These are phyloP conservation scores for Flueggea neowawraea DNA, from an alignment of 441 rosid genomes.

Conservation along the genomic window DNA sequence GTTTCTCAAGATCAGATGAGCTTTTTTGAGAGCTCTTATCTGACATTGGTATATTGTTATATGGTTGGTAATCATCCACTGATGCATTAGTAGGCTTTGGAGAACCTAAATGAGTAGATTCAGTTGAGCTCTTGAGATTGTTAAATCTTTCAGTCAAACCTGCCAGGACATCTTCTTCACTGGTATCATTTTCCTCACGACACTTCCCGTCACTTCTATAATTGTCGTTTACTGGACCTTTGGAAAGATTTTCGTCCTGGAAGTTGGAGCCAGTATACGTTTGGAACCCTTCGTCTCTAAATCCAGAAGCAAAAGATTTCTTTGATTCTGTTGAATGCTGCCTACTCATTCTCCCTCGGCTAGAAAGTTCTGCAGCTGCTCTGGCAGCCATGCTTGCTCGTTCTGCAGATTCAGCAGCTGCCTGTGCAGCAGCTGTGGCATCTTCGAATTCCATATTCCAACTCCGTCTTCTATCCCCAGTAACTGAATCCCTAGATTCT, in stretches of 20 bases:
- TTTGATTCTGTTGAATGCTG: constrained; percentile 46
- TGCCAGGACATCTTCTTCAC: constrained; percentile 25
- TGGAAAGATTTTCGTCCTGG: constrained; percentile 23
- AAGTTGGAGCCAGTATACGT: constrained; percentile 28
- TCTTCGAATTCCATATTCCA: constrained; percentile 87
- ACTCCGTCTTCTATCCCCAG: constrained; percentile 36
- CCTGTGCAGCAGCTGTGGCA: constrained; percentile 92
- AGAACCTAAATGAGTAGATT: constrained; percentile 20
- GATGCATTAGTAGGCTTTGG: constrained; percentile 26
- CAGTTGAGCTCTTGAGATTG: constrained; percentile 19
- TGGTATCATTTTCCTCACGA: constrained; percentile 27
- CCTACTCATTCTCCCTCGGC: constrained; percentile 45
- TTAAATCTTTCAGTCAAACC: constrained; percentile 27
- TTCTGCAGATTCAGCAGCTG: constrained; percentile 97
- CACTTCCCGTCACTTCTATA: constrained; percentile 26
- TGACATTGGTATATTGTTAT: constrained; percentile 18
- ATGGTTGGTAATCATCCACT: constrained; percentile 20
- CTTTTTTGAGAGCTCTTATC: constrained; percentile 31
- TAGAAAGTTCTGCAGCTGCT: constrained; percentile 91
- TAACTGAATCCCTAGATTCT: constrained; percentile 38
- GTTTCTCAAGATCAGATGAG: constrained; percentile 25
- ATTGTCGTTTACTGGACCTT: constrained; percentile 26
- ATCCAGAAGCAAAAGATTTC: constrained; percentile 26
- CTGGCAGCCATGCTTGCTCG: constrained; percentile 94
- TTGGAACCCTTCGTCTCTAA: constrained; percentile 32